Percentiles rank a stretch among this genome's conserved stretches.
phyloP scores from a whole-genome alignment of 1,284 basidiomycete genomes.

The Cryptococcus hybrid region DNA sequence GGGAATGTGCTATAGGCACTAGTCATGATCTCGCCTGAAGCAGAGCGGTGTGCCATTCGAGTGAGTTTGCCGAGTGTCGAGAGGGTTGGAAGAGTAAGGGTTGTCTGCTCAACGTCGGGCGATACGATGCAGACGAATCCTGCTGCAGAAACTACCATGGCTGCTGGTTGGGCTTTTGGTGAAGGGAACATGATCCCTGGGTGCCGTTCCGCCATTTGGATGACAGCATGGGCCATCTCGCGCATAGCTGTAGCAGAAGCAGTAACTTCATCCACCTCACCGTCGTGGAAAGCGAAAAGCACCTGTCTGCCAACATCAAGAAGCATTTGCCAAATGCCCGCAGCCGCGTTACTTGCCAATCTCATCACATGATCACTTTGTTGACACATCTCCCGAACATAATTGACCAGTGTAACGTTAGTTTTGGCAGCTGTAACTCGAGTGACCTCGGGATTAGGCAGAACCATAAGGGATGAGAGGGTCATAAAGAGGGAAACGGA shows the following conservation, averaged over 20 bases:
- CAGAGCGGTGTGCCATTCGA: slow-evolving; percentile 19
- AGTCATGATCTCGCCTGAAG: slow-evolving; percentile 6
- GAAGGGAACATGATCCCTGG: slow-evolving; percentile 24
- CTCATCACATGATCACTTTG: slow-evolving; percentile 1
- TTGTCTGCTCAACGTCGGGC: slow-evolving; percentile 35
- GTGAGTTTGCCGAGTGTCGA: slow-evolving; percentile 27
- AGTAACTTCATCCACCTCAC: slow-evolving; percentile 31
- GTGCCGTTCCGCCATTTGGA: slow-evolving; percentile 12
- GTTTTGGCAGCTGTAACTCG: slow-evolving; percentile 27
- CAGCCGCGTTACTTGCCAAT: slow-evolving; percentile 4
- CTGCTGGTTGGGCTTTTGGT: slow-evolving; percentile 22
- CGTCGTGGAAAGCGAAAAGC: slow-evolving; percentile 35
- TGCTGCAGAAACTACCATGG: slow-evolving; percentile 28
- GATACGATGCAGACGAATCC: slow-evolving; percentile 25
- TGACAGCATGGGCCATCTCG: slow-evolving; percentile 18
- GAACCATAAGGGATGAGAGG: slow-evolving; percentile 27
- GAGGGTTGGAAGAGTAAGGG: slow-evolving; percentile 24
- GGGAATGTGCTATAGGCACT: slow-evolving; percentile 1
- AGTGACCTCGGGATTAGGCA: slow-evolving; percentile 23
- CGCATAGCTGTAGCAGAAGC: slow-evolving; percentile 28
- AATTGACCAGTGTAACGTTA: slow-evolving; percentile 21
- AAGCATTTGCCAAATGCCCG: slow-evolving; percentile 31
- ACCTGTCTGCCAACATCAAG: slow-evolving; percentile 36
- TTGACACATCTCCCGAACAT: slow-evolving; percentile 3
- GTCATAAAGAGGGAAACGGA: slow-evolving; percentile 19